Base-by-base conservation (phyloP, 208 protist genomes). In the Blastocrithidia nonstop region DNA sequence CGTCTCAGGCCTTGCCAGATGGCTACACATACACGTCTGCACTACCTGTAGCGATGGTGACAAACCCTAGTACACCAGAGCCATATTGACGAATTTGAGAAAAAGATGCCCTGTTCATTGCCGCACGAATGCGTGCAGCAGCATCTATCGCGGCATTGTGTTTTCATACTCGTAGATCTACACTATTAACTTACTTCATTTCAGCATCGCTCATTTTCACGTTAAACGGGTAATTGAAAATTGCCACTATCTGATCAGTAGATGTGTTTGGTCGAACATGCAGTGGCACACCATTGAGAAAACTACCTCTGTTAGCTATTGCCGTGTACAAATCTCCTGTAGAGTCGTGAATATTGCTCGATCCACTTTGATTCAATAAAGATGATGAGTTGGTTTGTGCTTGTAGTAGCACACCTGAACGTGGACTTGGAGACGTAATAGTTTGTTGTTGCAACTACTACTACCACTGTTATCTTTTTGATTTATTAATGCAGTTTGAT, bases 291-390 rank as follows among this genome's bases (percentile, higher is more conserved):
- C 80, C 80, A 44, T 90, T 90, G 5, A 70, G 25, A 33, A 63
- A 90, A 13, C 46, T 40, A 0, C 80, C 80, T 24, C 63, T 41
- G 7, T 74, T 77, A n/a, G 61, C 54, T 32, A 86, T 68, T 11
- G 73, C 80, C 9, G 67, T 76, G 54, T 71, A 87, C 42, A 87
- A 45, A 46, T 90, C 80, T 2, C 71, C 71, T 20, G 51, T 31
- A 45, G 56, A 59, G 50, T 74, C 45, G 35, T n/a, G n/a, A n/a
- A n/a, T 50, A 43, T 31, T 63, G 31, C 19, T 38, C 39, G 26
- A 50, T 36, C 23, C 37, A 33, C 35, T 21, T 47, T 19, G n/a
- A n/a, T n/a, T n/a, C n/a, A n/a, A n/a, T n/a, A n/a, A n/a, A n/a
- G n/a, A n/a, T n/a, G n/a, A n/a, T n/a, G n/a, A n/a, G n/a, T n/a